Percentiles rank a stretch among this genome's conserved stretches.
Conservation (phyloP, 495 filamentous ascomycete genomes). For the Daldinia vernicosa region DNA sequence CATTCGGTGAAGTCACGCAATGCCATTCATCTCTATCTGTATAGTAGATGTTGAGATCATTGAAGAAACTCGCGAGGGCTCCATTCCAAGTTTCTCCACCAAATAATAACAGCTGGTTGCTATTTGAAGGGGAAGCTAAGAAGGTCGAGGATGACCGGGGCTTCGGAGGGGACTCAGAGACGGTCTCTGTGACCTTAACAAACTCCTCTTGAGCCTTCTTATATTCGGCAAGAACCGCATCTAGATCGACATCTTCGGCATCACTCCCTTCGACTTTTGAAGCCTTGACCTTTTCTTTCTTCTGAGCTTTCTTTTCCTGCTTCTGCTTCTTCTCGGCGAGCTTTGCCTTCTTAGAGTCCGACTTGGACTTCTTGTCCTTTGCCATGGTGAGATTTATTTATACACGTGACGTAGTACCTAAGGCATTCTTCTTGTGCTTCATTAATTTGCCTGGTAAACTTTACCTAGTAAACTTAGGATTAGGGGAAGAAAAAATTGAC, state of each 20-base stretch:
- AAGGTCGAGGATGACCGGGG: conserved; percentile 81
- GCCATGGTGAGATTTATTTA: conserved; percentile 50
- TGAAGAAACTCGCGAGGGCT: conserved; percentile 69
- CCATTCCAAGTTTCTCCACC: conserved; percentile 80
- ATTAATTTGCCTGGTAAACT: not conserved
- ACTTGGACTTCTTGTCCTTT: conserved; percentile 67
- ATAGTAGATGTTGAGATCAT: conserved; percentile 86
- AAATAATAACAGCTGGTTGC: conserved; percentile 89
- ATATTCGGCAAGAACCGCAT: conserved; percentile 95
- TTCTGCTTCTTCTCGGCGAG: conserved; percentile 71
- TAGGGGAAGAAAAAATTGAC: not conserved
- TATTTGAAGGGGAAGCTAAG: conserved; percentile 82
- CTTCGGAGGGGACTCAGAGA: conserved; percentile 74
- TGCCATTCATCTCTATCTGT: conserved; percentile 89
- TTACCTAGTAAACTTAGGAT: not conserved
- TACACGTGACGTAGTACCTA: too few relatives aligned
- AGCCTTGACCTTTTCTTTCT: conserved; percentile 65
- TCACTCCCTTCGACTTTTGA: conserved; percentile 74
- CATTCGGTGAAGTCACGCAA: conserved; percentile 87
- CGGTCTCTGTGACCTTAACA: conserved; percentile 87
- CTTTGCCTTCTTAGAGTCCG: conserved; percentile 68
- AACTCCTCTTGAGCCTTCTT: conserved; percentile 85
- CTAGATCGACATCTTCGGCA: conserved; percentile 91
- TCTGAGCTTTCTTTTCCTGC: conserved; percentile 70
- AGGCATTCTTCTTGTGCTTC: not conserved